Evolutionary conservation across 352 stramenopile species (phyloP).

Genomic region (Phytophthora idaei): DNA sequence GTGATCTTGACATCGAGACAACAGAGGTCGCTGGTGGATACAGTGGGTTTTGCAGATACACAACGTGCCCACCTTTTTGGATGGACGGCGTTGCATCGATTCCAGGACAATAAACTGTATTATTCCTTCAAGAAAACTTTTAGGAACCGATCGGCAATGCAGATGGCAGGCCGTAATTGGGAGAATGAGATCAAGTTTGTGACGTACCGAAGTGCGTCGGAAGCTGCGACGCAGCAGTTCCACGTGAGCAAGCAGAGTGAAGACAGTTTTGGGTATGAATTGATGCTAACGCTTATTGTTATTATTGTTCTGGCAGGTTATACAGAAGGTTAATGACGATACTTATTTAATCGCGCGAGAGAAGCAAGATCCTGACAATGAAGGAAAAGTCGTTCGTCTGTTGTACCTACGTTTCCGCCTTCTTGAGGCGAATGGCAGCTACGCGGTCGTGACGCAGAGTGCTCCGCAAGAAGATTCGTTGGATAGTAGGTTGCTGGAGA

Average conservation of each 20-base stretch:
- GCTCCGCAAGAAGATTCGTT: conserved; percentile 20
- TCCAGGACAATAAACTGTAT: conserved; percentile 45
- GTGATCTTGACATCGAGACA: conserved; percentile 50
- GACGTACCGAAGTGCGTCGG: conserved; percentile 43
- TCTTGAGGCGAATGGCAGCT: conserved; percentile 43
- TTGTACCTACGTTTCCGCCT: conserved; percentile 58
- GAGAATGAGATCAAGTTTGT: conserved; percentile 46
- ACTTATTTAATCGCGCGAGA: conserved; percentile 55
- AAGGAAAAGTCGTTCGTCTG: conserved; percentile 35
- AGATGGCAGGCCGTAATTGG: conserved; percentile 54
- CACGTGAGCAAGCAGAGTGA: conserved; percentile 21
- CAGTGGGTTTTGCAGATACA: conserved; percentile 37
- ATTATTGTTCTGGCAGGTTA: conserved; percentile 28
- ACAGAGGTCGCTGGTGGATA: conserved; percentile 42
- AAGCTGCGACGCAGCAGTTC: conserved; percentile 45
- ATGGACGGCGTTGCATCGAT: conserved; percentile 50
- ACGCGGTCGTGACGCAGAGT: conserved; percentile 45
- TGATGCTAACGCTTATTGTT: not conserved
- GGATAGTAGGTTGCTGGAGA: conserved; percentile 7
- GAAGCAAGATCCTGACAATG: conserved; percentile 38
- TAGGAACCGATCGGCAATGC: conserved; percentile 34
- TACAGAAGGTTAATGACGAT: conserved; percentile 60
- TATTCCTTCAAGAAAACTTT: conserved; percentile 60
- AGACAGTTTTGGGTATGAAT: not conserved
- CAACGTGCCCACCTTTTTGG: conserved; percentile 49